Evolutionary conservation across 768 basidiomycete genomes (phyloP), one percentile per base, ranked within the genome.

Genomic region (Cyathus striatus): DNA sequence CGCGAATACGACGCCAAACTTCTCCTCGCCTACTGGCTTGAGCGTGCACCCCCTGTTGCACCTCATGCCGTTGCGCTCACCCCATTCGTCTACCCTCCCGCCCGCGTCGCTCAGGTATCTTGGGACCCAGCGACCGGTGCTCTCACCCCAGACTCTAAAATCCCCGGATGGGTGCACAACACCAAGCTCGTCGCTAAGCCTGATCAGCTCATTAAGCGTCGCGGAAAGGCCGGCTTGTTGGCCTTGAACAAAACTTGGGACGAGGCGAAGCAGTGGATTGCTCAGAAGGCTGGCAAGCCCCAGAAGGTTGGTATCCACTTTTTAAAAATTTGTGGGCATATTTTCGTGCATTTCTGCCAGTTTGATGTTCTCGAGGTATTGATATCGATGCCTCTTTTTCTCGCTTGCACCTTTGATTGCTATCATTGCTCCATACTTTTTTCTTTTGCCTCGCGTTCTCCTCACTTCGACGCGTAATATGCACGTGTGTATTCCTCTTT

Each of bases 1-100:
- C 87, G 90, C 61, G 93, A 97, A 76, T 98, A 92, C 76, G 95
- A 99, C 63, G 95, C 95, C 53, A 99, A 98, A 76, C 89, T 97
- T 54, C 78, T 98, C 51, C 76, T 98, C 23, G 90, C 93, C 27
- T 96, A 97, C 76, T 97, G 93, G 93, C 85, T 98, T 50, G 82
- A 89, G 64, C 83, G 92, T 49, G 87, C 92, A 10, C 89, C 93
- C 22, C 60, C 86, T 10, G 81, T 90, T 54, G 81, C 86, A 34
- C 69, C 83, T 41, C 76, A 83, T 42, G 68, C 68, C 5, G 60
- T 60, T 49, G 59, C 69, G 51, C 69, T 70, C 59, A 76, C 82
- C 38, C 72, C 75, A 46, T 86, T 88, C 62, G 61, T 66, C 52
- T 84, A 75, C 60, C 81, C 86, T 23, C 56, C 69, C 30, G 80